Percentiles rank a stretch among this genome's conserved stretches.
phyloP scores from a whole-genome alignment of 768 basidiomycete species.

The Fistulinella prunicolor region DNA sequence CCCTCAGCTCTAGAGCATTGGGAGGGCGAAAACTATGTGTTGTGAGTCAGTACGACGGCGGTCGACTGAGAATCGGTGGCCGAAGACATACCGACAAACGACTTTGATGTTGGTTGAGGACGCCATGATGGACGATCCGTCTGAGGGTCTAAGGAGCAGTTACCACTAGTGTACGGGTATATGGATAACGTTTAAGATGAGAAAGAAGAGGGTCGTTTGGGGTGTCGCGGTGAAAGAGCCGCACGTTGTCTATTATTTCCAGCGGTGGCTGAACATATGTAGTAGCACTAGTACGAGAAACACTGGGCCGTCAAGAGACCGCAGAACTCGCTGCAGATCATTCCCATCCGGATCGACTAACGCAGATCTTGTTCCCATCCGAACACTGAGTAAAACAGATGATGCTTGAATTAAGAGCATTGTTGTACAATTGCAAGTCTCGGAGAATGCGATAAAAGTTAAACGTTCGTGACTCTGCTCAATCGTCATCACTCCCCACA shows the following conservation, averaged over 20 bases:
- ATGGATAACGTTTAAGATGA: not conserved
- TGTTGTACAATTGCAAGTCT: conserved; percentile 26
- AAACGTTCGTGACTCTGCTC: conserved; percentile 1
- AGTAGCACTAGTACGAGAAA: conserved; percentile 4
- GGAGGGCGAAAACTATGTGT: conserved; percentile 83
- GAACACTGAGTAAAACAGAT: too few species aligned
- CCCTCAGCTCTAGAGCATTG: conserved; percentile 85
- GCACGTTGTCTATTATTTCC: conserved; percentile 18
- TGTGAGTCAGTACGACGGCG: conserved; percentile 7
- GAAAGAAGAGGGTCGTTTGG: conserved; percentile 8
- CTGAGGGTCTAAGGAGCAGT: conserved; percentile 11
- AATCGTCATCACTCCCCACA: conserved; percentile 48
- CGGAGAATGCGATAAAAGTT: conserved; percentile 3
- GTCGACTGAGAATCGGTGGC: conserved; percentile 4
- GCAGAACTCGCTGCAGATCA: conserved; percentile 9
- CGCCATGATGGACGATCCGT: conserved; percentile 53
- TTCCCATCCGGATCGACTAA: conserved; percentile 7
- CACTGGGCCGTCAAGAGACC: too few species aligned
- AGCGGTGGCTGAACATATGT: conserved; percentile 32
- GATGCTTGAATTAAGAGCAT: conserved; percentile 9
- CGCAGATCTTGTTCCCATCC: not conserved
- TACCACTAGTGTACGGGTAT: conserved; percentile 19
- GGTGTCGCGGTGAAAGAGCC: conserved; percentile 22
- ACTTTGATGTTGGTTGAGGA: conserved; percentile 93
- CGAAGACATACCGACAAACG: conserved; percentile 85